Evolutionary conservation across 1,139 yeast genomes (phyloP).

Genomic region (Yamadazyma blattariae): DNA sequence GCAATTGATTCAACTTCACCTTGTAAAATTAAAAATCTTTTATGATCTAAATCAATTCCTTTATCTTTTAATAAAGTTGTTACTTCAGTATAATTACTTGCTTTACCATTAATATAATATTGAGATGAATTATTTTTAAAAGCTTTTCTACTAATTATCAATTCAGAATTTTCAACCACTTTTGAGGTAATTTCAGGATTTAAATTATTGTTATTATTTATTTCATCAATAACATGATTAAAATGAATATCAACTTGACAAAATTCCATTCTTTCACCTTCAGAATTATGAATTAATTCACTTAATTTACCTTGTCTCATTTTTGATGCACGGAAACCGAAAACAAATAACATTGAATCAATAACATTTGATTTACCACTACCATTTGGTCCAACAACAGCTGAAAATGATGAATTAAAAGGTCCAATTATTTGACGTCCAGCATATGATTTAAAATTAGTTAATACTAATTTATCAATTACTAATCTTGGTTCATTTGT

Average conservation of each 20-base stretch:
- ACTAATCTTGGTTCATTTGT: conserved; percentile 59
- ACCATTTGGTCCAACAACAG: conserved; percentile 99
- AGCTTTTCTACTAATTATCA: conserved; percentile 80
- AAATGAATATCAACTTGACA: conserved; percentile 96
- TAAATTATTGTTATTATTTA: not conserved
- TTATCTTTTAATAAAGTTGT: conserved; percentile 70
- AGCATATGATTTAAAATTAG: conserved; percentile 93
- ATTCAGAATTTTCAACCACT: conserved; percentile 52
- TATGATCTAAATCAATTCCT: conserved; percentile 94
- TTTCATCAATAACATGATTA: conserved; percentile 67
- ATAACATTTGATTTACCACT: conserved; percentile 97
- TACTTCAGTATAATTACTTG: conserved; percentile 77
- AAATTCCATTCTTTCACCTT: conserved; percentile 57
- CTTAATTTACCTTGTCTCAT: conserved; percentile 95
- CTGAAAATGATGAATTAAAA: conserved; percentile 87
- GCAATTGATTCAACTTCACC: conserved; percentile 99
- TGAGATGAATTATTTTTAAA: conserved; percentile 72
- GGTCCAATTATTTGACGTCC: conserved; percentile 96
- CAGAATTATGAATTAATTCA: conserved; percentile 88
- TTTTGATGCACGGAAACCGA: conserved; percentile 94
- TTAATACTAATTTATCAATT: conserved; percentile 67
- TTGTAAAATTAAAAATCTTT: conserved; percentile 88
- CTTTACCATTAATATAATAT: conserved; percentile 68
- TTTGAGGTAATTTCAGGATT: not conserved
- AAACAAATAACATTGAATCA: conserved; percentile 92